Base-by-base conservation (phyloP, 2,329 filamentous ascomycete genomes). In the Trichoderma sp. region DNA sequence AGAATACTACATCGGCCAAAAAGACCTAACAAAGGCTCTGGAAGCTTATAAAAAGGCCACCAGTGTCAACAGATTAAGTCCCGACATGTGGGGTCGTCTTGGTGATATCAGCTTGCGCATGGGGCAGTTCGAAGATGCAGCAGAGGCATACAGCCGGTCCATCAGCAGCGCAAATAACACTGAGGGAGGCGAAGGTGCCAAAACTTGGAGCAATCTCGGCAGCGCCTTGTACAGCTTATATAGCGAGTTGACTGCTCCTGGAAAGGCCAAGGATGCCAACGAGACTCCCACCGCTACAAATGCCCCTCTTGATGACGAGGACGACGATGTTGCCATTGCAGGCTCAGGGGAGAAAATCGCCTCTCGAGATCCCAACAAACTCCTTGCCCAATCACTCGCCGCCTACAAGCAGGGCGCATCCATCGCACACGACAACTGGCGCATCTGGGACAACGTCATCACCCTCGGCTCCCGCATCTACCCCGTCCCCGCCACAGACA, bases 371-470 rank as follows among this genome's bases (percentile, higher is more conserved):
- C 87, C 89, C 0, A 84, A 88, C 43, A 85, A 85, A 59, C 84
- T 92, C 65, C 86, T 94, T 1, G 83, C 86, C 0, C 93, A 97
- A 76, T 90, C 96, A 0, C 87, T 99, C 0, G 84, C 87, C 6
- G 95, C 96, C 0, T 93, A 97, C 79, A 96, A 97, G 77, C 91
- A 92, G 72, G 96, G 94, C 11, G 93, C 94, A 0, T 86, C 88
- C 5, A 87, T 97, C 29, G 93, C 96, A 62, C 87, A 93, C 79
- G 90, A 94, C 74, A 95, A 95, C 81, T 92, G 91, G 86, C 90
- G 93, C 74, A 97, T 99, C 78, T 98, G 95, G 95, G 93, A 97
- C 77, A 99, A 99, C 75, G 91, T 98, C 19, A 87, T 99, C 69
- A 96, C 94, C 0, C 90, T 98, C 27, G 91, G 92, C 0, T 88